Conservation (phyloP, 495 filamentous ascomycete species). For the Penicillium pulvis region DNA sequence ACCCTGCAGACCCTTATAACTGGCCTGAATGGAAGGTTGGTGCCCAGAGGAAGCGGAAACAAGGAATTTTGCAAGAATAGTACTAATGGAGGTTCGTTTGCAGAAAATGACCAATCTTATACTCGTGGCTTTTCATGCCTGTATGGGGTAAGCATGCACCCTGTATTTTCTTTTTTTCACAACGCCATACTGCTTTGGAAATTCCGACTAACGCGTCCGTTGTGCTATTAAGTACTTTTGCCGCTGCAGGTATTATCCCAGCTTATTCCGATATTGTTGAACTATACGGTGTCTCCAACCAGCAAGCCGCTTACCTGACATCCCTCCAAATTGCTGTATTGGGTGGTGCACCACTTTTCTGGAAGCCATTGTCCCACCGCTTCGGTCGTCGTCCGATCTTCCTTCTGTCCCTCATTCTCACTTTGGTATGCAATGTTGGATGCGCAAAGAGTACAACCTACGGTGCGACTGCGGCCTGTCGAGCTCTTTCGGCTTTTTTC, state of each 20-base stretch:
- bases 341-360: constrained; percentile 47
- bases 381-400: constrained; percentile 58
- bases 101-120: constrained; percentile 57
- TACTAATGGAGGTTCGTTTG: constrained; percentile 4
- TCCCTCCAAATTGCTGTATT: constrained; percentile 45
- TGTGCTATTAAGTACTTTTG: constrained; percentile 44
- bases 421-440: constrained; percentile 47
- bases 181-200: neutral
- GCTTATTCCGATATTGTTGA: constrained; percentile 49
- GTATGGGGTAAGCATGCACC: constrained; percentile 38
- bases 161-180: neutral
- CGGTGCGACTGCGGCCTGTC: constrained; percentile 42
- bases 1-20: constrained; percentile 55
- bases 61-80: neutral
- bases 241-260: constrained; percentile 54
- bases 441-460: constrained; percentile 48
- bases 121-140: constrained; percentile 57
- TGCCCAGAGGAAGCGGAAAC: neutral
- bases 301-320: constrained; percentile 50
- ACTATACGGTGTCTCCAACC: constrained; percentile 42
- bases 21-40: constrained; percentile 60
- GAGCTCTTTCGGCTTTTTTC: constrained; percentile 53
- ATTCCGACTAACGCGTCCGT: neutral
- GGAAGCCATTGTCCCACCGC: constrained; percentile 59
- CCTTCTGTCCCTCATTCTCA: constrained; percentile 47